phyloP scores from a whole-genome alignment of 2,329 filamentous ascomycete species.

The Alternaria tenuissima region DNA sequence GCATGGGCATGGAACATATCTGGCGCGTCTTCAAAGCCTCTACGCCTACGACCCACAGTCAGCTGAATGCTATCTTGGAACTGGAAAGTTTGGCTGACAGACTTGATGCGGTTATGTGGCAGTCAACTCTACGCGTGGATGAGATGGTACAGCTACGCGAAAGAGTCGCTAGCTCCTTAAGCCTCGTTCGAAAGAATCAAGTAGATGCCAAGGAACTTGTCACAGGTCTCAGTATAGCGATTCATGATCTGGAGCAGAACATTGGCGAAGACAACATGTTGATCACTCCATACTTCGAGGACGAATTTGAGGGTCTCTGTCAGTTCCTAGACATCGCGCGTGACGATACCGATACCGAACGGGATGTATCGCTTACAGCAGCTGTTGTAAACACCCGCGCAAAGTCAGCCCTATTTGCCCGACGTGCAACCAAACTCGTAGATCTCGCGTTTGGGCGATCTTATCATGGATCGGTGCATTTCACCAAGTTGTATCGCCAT shows the following conservation, averaged over 20 bases:
- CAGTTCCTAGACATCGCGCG: constrained; percentile 46
- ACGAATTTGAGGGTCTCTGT: constrained; percentile 50
- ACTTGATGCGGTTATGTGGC: constrained; percentile 55
- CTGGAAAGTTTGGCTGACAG: constrained; percentile 57
- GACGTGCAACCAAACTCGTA: constrained; percentile 44
- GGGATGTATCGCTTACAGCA: constrained; percentile 18
- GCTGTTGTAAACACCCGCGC: constrained; percentile 30
- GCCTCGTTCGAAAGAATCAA: constrained; percentile 40
- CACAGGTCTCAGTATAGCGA: constrained; percentile 35
- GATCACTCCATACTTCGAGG: constrained; percentile 46
- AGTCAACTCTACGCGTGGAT: constrained; percentile 38
- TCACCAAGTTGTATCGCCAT: constrained; percentile 36
- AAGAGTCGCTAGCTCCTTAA: constrained; percentile 44
- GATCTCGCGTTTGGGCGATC: constrained; percentile 14
- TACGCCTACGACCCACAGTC: constrained; percentile 53
- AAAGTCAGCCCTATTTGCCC: constrained; percentile 46
- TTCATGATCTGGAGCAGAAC: constrained; percentile 41
- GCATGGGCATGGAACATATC: constrained; percentile 79
- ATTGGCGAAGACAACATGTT: constrained; percentile 37
- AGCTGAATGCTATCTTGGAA: constrained; percentile 51
- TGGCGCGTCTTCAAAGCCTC: constrained; percentile 77
- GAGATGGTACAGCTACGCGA: constrained; percentile 49
- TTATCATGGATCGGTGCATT: constrained; percentile 24
- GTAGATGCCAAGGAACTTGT: constrained; percentile 43
- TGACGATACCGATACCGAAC: constrained; percentile 15